phyloP scores from a whole-genome alignment of 768 basidiomycete genomes.

The Suillus ampliporus region DNA sequence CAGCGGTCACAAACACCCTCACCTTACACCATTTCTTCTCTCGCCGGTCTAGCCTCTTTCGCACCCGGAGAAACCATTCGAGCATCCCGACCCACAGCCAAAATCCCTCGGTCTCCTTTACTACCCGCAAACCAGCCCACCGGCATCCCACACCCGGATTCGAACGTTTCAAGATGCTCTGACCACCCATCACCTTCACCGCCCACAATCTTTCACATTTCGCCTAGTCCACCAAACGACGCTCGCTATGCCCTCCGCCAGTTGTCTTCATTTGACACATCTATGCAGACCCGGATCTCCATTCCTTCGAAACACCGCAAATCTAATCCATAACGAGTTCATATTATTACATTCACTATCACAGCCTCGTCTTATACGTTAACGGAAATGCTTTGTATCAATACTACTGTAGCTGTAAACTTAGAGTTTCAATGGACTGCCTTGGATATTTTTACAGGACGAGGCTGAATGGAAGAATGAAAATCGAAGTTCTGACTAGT shows the following conservation, averaged over 20 bases:
- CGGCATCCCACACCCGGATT: conserved; percentile 9
- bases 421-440: not conserved
- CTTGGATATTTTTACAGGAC: not conserved
- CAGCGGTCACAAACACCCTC: conserved; percentile 13
- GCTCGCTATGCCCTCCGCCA: conserved; percentile 16
- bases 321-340: not conserved
- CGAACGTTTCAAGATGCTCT: conserved; percentile 20
- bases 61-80: conserved; percentile 48
- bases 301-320: conserved; percentile 6
- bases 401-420: conserved; percentile 17
- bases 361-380: not conserved
- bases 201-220: conserved; percentile 5
- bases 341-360: not conserved
- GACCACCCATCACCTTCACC: not conserved
- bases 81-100: conserved; percentile 28
- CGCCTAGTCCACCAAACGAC: not conserved
- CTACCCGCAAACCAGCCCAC: conserved; percentile 34
- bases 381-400: conserved; percentile 16
- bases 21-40: conserved; percentile 42
- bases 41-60: conserved; percentile 42
- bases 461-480: not conserved
- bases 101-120: conserved; percentile 27
- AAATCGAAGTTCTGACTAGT: not conserved
- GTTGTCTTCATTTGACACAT: conserved; percentile 15
- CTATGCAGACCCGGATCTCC: not conserved